Evolutionary conservation across 495 filamentous ascomycete species (phyloP), one percentile per base, ranked within the genome.

Genomic region (Neurospora sp.): DNA sequence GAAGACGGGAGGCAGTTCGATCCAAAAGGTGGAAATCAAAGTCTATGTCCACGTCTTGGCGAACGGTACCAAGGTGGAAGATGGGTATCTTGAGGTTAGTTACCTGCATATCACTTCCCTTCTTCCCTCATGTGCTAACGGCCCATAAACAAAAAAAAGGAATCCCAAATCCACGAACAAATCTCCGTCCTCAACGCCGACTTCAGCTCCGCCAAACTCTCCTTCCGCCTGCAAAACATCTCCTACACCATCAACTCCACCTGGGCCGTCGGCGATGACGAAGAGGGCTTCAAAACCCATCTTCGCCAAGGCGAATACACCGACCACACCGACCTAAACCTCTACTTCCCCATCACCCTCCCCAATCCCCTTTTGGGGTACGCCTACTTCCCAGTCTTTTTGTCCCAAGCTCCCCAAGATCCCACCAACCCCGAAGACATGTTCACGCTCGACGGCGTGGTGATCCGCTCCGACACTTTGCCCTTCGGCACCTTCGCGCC

Each of bases 341-440:
- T 72, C 38, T 72, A 72, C 40, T 69, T 69, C 40, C 65, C 39
- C 5, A 9, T 68, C 9, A 18, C 68, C 65, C 11, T 40, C 2
- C 39, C 20, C 40, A 39, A 69, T 0, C 20, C 27, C 5, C 8
- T 44, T 1, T 7, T 69, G 0, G 71, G 90, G 89, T 91, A 82
- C 11, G 79, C 81, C 61, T 70, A 18, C 38, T 22, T 31, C 38
- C 59, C 65, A 31, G 44, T 74, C 48, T 61, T 40, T 22, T 16
- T 48, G 7, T 69, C 14, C 22, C n/a, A 18, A 35, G 61, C 11
- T 0, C 0, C 4, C 0, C 39, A 35, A 20, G 18, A 40, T 38
- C 39, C 46, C n/a, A 48, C 46, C 46, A 48, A 22, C 4, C 42
- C 42, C 42, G 18, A 46, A 5, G 39, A 48, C 39, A 39, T 46